Evolutionary conservation across 2,329 filamentous ascomycete genomes (phyloP).

Genomic region (Balansia obtecta): DNA sequence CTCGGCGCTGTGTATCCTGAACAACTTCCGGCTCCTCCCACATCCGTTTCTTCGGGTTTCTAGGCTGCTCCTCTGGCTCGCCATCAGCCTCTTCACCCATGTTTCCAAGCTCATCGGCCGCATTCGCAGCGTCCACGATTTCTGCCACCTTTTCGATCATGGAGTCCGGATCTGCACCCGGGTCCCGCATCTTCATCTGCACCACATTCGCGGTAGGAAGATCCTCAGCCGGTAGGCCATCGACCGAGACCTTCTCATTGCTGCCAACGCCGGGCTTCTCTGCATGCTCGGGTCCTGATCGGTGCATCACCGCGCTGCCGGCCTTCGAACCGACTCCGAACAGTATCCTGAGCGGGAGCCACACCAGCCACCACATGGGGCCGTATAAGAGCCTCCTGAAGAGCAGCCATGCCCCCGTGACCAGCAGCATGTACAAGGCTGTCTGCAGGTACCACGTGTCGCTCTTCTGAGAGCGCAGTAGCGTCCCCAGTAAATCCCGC

Average conservation of each 20-base stretch:
- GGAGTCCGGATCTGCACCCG: constrained; percentile 20
- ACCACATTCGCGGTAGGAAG: constrained; percentile 38
- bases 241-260: constrained; percentile 17
- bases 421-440: constrained; percentile 68
- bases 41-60: constrained; percentile 19
- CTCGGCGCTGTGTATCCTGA: constrained; percentile 14
- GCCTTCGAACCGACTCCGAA: constrained; percentile 47
- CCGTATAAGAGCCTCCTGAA: constrained; percentile 81
- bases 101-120: constrained; percentile 15
- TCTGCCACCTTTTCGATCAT: constrained; percentile 42
- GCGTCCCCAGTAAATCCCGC: constrained; percentile 60
- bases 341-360: constrained; percentile 61
- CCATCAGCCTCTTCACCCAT: constrained; percentile 9
- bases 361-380: constrained; percentile 79
- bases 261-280: constrained; percentile 16
- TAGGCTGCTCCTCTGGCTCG: constrained; percentile 5
- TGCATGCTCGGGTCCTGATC: constrained; percentile 14
- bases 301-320: constrained; percentile 36
- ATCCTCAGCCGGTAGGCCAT: constrained; percentile 26
- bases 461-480: constrained; percentile 82
- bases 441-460: constrained; percentile 97
- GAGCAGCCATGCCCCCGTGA: constrained; percentile 72
- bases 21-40: constrained; percentile 14
- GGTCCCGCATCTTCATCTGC: constrained; percentile 13
- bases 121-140: constrained; percentile 35